A percentile compares a stretch with the other conserved stretches of the same genome.
phyloP scores from a whole-genome alignment of 805 yeast species.

The Teunomyces pallodes region DNA sequence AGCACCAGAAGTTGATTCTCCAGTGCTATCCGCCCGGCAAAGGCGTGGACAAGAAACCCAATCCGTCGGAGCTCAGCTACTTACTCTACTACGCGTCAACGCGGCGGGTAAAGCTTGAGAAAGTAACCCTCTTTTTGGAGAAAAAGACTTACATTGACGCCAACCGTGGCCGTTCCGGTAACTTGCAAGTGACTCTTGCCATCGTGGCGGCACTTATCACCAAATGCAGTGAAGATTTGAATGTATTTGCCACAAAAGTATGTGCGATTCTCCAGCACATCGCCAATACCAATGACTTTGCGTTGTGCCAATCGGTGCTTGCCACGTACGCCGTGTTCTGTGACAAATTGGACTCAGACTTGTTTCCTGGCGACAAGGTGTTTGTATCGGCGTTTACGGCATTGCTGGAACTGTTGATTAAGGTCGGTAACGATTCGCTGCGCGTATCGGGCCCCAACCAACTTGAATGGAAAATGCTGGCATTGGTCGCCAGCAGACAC shows the following conservation, averaged over 20 bases:
- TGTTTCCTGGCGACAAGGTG: constrained; percentile 62
- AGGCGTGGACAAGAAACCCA: constrained; percentile 83
- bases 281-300: constrained; percentile 55
- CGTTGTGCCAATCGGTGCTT: constrained; percentile 53
- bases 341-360: constrained; percentile 53
- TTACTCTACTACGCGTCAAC: constrained; percentile 87
- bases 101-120: constrained; percentile 82
- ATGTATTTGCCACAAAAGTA: constrained; percentile 72
- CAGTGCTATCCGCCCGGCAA: constrained; percentile 94
- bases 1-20: constrained; percentile 84
- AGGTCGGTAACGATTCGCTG: constrained; percentile 13
- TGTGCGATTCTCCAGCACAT: constrained; percentile 56
- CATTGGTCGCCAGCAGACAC: constrained; percentile 38
- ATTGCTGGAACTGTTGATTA: constrained; percentile 19
- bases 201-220: constrained; percentile 68
- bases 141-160: constrained; percentile 62
- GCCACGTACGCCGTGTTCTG: constrained; percentile 46
- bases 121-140: constrained; percentile 70
- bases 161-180: constrained; percentile 65
- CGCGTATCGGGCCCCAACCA: constrained; percentile 24
- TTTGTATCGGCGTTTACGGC: constrained; percentile 48
- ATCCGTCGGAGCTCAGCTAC: constrained; percentile 86
- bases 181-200: constrained; percentile 75
- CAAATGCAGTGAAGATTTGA: constrained; percentile 79
- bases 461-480: constrained; percentile 46